These are phyloP conservation scores for Xylaria sp. DNA, from an alignment of 2,329 filamentous ascomycete species.

Conservation along the genomic window DNA sequence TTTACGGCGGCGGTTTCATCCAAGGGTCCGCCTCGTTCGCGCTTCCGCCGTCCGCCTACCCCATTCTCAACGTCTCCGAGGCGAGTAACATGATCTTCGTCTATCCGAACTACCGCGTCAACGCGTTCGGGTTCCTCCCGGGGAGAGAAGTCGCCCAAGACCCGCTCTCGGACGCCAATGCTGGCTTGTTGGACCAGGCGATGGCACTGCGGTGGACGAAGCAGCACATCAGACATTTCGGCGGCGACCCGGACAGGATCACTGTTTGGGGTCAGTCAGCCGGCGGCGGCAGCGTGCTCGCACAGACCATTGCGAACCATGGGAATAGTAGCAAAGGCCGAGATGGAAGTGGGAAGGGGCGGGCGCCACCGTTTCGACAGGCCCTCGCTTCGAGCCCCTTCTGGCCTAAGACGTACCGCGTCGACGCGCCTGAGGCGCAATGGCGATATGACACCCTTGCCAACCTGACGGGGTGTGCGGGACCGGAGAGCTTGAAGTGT, in stretches of 20 bases:
- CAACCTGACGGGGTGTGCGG: slow-evolving; percentile 53
- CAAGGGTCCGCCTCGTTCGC: slow-evolving; percentile 60
- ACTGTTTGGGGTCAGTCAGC: slow-evolving; percentile 62
- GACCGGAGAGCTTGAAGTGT: slow-evolving; percentile 55
- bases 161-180: slow-evolving; percentile 53
- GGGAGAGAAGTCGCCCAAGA: slow-evolving; percentile 40
- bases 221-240: slow-evolving; percentile 53
- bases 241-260: slow-evolving; percentile 54
- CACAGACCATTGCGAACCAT: slow-evolving; percentile 54
- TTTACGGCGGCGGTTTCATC: slow-evolving; percentile 67
- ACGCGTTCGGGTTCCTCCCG: slow-evolving; percentile 61
- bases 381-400: slow-evolving; percentile 59
- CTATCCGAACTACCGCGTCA: slow-evolving; percentile 60
- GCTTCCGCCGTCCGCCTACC: slow-evolving; percentile 62
- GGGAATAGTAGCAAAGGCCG: slow-evolving; percentile 34
- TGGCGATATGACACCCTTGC: slow-evolving; percentile 54
- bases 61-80: slow-evolving; percentile 59
- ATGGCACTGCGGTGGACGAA: slow-evolving; percentile 56
- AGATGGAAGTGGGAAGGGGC: slow-evolving; percentile 37
- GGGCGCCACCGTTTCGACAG: slow-evolving; percentile 53
- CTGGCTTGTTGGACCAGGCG: slow-evolving; percentile 57
- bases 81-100: slow-evolving; percentile 54
- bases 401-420: slow-evolving; percentile 63
- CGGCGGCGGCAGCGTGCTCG: slow-evolving; percentile 58
- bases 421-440: slow-evolving; percentile 57